Evolutionary conservation across 352 stramenopile species (phyloP).

Genomic region (Pythium vanterpoolii): DNA sequence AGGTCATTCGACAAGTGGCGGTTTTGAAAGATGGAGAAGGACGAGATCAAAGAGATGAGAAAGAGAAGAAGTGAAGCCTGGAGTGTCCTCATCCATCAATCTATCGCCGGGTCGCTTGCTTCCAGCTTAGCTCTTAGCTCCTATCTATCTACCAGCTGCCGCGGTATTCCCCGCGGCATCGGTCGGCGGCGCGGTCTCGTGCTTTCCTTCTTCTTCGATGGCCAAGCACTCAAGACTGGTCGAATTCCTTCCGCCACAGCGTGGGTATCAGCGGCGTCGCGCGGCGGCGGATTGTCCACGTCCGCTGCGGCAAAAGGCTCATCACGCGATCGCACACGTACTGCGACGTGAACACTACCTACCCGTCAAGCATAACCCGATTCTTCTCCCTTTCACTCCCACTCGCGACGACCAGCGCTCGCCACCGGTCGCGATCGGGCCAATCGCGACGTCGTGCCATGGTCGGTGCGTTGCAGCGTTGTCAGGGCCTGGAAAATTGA

Average conservation of each 20-base stretch:
- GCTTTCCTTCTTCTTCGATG: conserved; percentile 26
- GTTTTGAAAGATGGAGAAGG: not conserved
- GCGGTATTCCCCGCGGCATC: not conserved
- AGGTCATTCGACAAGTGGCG: not conserved
- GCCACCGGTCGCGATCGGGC: conserved; percentile 2
- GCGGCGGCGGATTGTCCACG: not conserved
- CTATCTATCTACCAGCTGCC: too few relatives aligned
- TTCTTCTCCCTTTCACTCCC: not conserved
- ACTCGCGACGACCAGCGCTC: not conserved
- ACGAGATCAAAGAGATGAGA: not conserved
- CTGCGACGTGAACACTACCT: conserved; percentile 25
- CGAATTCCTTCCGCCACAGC: conserved; percentile 19
- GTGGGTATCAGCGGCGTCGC: not conserved
- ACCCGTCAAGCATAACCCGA: not conserved
- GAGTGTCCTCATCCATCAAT: not conserved
- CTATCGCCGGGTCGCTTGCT: too few relatives aligned
- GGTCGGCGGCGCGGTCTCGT: conserved; percentile 4
- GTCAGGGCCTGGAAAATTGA: not conserved
- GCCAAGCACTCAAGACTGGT: conserved; percentile 15
- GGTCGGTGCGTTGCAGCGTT: not conserved
- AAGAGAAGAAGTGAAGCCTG: not conserved
- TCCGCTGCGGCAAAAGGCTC: not conserved
- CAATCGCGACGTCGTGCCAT: not conserved
- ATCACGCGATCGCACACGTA: conserved; percentile 24
- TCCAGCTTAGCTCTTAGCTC: too few relatives aligned